These are phyloP conservation scores for Trichoderma virens DNA, from an alignment of 495 filamentous ascomycete species.

Conservation along the genomic window DNA sequence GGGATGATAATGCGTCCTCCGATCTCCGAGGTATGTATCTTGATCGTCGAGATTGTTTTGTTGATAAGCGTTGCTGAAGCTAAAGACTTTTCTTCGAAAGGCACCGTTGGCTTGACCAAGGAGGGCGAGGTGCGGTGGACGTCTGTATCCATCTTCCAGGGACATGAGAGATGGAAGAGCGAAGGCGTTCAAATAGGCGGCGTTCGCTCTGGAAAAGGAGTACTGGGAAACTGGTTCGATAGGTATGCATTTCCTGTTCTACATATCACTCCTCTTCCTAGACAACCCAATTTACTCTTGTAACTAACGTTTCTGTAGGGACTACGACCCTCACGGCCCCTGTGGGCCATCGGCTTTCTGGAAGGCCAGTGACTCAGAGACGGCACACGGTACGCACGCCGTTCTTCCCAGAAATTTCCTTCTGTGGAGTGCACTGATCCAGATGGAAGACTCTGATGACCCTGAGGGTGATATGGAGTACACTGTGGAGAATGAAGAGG, in stretches of 20 bases:
- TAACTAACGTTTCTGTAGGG: conserved; percentile 24
- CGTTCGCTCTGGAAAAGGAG: conserved; percentile 45
- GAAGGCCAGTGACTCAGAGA: conserved; percentile 47
- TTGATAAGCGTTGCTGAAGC: conserved; percentile 3
- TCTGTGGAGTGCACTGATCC: background rate
- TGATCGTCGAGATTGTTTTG: conserved; percentile 8
- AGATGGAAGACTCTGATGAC: conserved; percentile 13
- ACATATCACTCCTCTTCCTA: background rate
- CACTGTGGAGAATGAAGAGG: conserved; percentile 5
- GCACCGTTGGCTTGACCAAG: conserved; percentile 47
- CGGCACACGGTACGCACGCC: background rate
- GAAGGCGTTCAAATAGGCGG: conserved; percentile 62
- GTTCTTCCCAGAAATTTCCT: background rate
- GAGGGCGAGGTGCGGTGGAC: conserved; percentile 63
- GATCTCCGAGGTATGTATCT: conserved; percentile 28
- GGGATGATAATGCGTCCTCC: conserved; percentile 56
- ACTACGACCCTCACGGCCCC: conserved; percentile 51
- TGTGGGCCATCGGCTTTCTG: conserved; percentile 61
- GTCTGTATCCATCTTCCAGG: conserved; percentile 51
- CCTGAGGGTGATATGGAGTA: conserved; percentile 12
- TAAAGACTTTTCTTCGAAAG: conserved; percentile 20
- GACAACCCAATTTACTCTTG: background rate
- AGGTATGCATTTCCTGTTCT: conserved; percentile 31
- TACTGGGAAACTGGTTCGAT: conserved; percentile 61
- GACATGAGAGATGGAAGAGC: conserved; percentile 55